Evolutionary conservation across 176 grass and related monocot species (phyloP).

Genomic region (Aegilops bicornis): DNA sequence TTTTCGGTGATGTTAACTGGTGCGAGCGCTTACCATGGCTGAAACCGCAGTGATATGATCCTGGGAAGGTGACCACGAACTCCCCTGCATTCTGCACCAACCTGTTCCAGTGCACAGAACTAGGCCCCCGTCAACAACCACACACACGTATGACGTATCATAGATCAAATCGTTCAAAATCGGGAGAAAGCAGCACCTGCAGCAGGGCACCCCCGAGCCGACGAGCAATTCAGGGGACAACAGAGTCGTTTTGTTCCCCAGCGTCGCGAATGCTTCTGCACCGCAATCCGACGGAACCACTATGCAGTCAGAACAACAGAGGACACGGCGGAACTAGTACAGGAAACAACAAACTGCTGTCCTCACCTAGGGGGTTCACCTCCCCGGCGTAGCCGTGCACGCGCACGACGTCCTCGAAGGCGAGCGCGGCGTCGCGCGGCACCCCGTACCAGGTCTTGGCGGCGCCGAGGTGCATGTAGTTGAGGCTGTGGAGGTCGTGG

Average conservation of each 20-base stretch:
- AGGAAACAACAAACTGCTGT: not conserved
- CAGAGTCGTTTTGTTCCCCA: constrained; percentile 89
- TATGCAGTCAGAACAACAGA: not conserved
- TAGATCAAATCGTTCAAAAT: not conserved
- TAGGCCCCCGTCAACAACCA: not conserved
- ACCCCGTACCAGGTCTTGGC: constrained; percentile 90
- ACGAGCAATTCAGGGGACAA: constrained; percentile 91
- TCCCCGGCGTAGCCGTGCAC: constrained; percentile 74
- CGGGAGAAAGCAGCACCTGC: constrained; percentile 50
- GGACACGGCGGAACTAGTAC: not conserved
- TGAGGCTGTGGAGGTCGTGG: constrained; percentile 89
- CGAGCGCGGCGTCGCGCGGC: constrained; percentile 72
- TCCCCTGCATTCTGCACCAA: constrained; percentile 98
- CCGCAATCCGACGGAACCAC: not conserved
- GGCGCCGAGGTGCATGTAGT: constrained; percentile 84
- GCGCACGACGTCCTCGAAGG: constrained; percentile 88
- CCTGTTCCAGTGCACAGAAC: constrained; percentile 43
- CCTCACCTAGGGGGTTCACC: constrained; percentile 69
- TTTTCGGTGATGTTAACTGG: constrained; percentile 7
- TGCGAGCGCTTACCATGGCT: constrained; percentile 62
- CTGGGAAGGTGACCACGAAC: constrained; percentile 95
- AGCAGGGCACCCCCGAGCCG: constrained; percentile 78
- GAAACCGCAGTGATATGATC: constrained; percentile 88
- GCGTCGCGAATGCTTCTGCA: constrained; percentile 75
- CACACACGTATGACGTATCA: not conserved